A percentile compares a stretch with the other conserved stretches of the same genome.
Conservation (phyloP, 2,329 filamentous ascomycete species). For the Penicillium concentricum region DNA sequence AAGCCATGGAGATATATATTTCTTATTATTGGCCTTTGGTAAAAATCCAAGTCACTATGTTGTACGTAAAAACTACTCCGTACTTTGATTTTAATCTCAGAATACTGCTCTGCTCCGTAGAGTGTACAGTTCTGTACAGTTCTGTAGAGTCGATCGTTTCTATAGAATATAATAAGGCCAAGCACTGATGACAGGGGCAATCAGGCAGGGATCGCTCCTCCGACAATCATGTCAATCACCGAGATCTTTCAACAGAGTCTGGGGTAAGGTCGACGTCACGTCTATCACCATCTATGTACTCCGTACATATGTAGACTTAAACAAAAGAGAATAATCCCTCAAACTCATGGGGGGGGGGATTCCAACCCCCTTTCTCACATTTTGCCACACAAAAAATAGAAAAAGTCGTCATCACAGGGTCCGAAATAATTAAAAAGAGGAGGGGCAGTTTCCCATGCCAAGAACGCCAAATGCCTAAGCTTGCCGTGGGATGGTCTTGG, state of each 20-base stretch:
- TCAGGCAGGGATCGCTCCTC: slow-evolving; percentile 26
- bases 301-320: too few species aligned
- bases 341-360: background rate
- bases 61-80: background rate
- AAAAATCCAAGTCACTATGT: too few species aligned
- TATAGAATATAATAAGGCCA: slow-evolving; percentile 14
- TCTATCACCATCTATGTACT: background rate
- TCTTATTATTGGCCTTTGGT: too few species aligned
- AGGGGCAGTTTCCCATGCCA: slow-evolving; percentile 14
- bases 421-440: background rate
- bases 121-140: background rate
- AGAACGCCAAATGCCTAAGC: slow-evolving; percentile 28
- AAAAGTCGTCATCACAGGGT: slow-evolving; percentile 5
- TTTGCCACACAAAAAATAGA: slow-evolving; percentile 11
- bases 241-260: slow-evolving; percentile 10
- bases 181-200: slow-evolving; percentile 20
- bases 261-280: background rate
- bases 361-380: slow-evolving; percentile 10
- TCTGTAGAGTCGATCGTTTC: slow-evolving; percentile 19
- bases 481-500: slow-evolving; percentile 22
- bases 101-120: too few species aligned
- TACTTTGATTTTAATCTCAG: too few species aligned
- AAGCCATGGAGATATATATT: background rate
- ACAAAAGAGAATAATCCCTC: background rate
- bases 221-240: slow-evolving; percentile 26